Evolutionary conservation across 495 filamentous ascomycete genomes (phyloP).

Genomic region (Penicillium paxilli): DNA sequence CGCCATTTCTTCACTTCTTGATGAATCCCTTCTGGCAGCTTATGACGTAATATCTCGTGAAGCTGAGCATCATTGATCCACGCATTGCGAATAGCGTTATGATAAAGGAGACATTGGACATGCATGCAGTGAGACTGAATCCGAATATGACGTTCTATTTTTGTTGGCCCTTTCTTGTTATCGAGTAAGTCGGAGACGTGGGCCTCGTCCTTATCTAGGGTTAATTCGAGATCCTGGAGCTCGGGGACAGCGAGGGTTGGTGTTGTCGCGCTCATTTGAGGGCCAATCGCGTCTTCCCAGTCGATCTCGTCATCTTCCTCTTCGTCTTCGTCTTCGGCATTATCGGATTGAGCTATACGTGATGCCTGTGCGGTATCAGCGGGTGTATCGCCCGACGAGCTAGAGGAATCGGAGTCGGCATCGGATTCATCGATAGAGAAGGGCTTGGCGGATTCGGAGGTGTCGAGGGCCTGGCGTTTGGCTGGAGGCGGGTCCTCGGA

Average conservation of each 20-base stretch:
- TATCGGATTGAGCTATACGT: constrained; percentile 50
- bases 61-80: constrained; percentile 82
- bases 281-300: constrained; percentile 81
- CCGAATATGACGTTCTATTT: constrained; percentile 77
- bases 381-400: constrained; percentile 61
- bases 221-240: constrained; percentile 70
- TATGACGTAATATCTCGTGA: constrained; percentile 73
- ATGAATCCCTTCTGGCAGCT: constrained; percentile 63
- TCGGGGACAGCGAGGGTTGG: constrained; percentile 30
- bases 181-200: constrained; percentile 59
- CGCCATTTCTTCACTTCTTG: constrained; percentile 78
- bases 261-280: constrained; percentile 32
- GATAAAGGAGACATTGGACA: constrained; percentile 83
- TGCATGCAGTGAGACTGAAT: constrained; percentile 82
- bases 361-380: constrained; percentile 6
- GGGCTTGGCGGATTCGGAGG: constrained; percentile 11
- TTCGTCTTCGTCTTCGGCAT: constrained; percentile 59
- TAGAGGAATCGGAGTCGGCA: constrained; percentile 56
- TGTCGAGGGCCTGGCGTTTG: constrained; percentile 52
- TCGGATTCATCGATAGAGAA: constrained; percentile 24
- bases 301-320: constrained; percentile 73
- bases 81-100: constrained; percentile 81
- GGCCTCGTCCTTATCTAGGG: constrained; percentile 59
- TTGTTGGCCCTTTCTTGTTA: constrained; percentile 82
- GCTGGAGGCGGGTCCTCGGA: constrained; percentile 65